Evolutionary conservation across 805 yeast species (phyloP), one percentile per base, ranked within the genome.

Genomic region (Wickerhamomyces rabaulensis): DNA sequence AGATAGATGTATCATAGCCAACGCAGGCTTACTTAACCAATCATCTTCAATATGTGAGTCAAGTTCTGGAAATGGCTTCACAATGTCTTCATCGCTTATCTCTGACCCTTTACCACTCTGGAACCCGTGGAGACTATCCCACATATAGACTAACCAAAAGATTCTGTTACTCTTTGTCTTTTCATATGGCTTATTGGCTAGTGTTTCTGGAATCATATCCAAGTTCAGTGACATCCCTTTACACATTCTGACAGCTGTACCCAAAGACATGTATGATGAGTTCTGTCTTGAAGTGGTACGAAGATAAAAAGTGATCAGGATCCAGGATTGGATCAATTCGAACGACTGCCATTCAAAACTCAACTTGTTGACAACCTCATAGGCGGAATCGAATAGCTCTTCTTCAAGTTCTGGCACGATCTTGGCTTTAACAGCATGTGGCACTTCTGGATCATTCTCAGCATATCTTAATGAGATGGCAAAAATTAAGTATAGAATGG

Each of bases 111-210:
- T 62, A 1, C 84, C 86, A 35, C 71, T 67, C 48, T 78, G 84
- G 38, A 79, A 62, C 6, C 77, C 78, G 49, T 78, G 59, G 15
- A 79, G 49, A 49, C 80, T 67, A 53, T 81, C 87, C 64, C 76
- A 65, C 1, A 77, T 69, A 53, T 73, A 81, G 6, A 75, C 76
- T 19, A 72, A 51, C 80, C 82, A 80, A 56, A 76, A 81, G 1
- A 80, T 70, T 42, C 84, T 65, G 52, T 66, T 66, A 1, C 78
- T 72, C 54, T 80, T 79, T 12, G 69, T 47, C 17, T 53, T 57
- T 50, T 78, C 82, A 56, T 51, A 69, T 15, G 48, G 42, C 41
- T 39, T 51, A 43, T 20, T 58, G 36, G 50, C 25, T 37, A 59
- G 60, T 3, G 44, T 40, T 39, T 48, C 47, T 2, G 68, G 68